Evolutionary conservation across 352 stramenopile genomes (phyloP), one percentile per base, ranked within the genome.

Genomic region (Phytophthora boehmeriae): DNA sequence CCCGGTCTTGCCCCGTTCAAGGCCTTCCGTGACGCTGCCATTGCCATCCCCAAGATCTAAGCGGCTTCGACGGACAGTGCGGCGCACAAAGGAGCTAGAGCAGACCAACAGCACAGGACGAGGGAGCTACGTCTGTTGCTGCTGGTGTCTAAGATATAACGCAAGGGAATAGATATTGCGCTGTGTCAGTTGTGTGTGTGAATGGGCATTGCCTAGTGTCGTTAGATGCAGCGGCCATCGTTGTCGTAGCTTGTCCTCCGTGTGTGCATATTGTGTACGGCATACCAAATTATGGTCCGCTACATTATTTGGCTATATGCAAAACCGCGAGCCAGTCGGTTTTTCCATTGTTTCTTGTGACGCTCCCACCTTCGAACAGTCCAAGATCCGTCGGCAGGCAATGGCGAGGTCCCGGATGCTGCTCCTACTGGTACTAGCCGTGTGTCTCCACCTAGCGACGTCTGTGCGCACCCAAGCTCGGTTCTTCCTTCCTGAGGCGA

Each of bases 1-100:
- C 87, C 86, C 2, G 85, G 80, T 9, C 80, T 95, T 22, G 71
- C 78, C 34, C 69, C 67, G 9, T 95, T 95, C 72, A 81, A 90
- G 68, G 71, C 80, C 49, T 93, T 95, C 76, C 85, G 85, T 34
- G 79, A 93, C 20, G 83, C 86, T 5, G 32, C 64, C 20, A 86
- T 94, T 61, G 59, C 75, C 54, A 83, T 94, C 49, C 83, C 85
- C 38, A 92, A 92, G 78, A 59, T 94, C 35, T 85, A 53, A 51
- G 78, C 82, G 63, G 68, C 38, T 17, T n/a, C 5, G 23, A 46
- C 28, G 8, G 30, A 39, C 25, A 23, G 13, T 38, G 23, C 5
- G 5, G 14, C 13, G 9, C 13, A 19, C 4, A 22, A 16, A 22
- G n/a, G 2, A 16, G 38, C 19, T 44, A 20, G 38, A 44, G 38